Evolutionary conservation across 2,329 filamentous ascomycete genomes (phyloP).

Genomic region (Xylaria multiplex): DNA sequence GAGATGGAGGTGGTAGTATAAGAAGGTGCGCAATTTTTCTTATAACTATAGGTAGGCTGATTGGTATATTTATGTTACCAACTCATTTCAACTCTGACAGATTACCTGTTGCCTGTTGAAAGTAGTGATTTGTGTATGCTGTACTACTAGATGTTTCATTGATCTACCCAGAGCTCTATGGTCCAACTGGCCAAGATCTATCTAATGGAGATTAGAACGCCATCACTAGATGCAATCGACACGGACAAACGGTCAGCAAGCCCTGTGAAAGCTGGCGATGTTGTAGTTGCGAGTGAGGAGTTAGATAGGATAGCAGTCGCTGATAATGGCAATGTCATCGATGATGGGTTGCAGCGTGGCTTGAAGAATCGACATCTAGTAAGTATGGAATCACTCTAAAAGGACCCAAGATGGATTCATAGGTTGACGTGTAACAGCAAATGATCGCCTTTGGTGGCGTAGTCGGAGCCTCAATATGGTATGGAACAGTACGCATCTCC

Average conservation of each 20-base stretch:
- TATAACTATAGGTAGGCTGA: not conserved
- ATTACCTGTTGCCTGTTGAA: not conserved
- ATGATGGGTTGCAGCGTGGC: slow-evolving; percentile 45
- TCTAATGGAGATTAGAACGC: slow-evolving; percentile 20
- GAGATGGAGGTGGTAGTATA: slow-evolving; percentile 10
- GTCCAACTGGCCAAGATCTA: not conserved
- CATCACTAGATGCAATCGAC: slow-evolving; percentile 14
- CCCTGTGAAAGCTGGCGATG: slow-evolving; percentile 25
- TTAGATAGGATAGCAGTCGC: slow-evolving; percentile 28
- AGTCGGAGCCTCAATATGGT: slow-evolving; percentile 46
- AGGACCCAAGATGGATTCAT: not conserved
- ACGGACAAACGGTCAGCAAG: slow-evolving; percentile 30
- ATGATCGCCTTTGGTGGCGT: slow-evolving; percentile 48
- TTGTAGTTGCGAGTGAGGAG: slow-evolving; percentile 9
- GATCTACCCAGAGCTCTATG: not conserved
- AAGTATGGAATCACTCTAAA: slow-evolving; percentile 7
- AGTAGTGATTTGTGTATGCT: not conserved
- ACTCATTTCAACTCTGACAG: not conserved
- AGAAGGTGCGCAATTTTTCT: not conserved
- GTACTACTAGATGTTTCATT: not conserved
- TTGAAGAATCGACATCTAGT: slow-evolving; percentile 46
- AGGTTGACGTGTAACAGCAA: slow-evolving; percentile 36
- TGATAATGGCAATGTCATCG: slow-evolving; percentile 44
- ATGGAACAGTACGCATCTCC: slow-evolving; percentile 37
- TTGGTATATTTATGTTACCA: not conserved